Evolutionary conservation across 768 basidiomycete genomes (phyloP), one percentile per base, ranked within the genome.

Genomic region (Tylopilus felleus): DNA sequence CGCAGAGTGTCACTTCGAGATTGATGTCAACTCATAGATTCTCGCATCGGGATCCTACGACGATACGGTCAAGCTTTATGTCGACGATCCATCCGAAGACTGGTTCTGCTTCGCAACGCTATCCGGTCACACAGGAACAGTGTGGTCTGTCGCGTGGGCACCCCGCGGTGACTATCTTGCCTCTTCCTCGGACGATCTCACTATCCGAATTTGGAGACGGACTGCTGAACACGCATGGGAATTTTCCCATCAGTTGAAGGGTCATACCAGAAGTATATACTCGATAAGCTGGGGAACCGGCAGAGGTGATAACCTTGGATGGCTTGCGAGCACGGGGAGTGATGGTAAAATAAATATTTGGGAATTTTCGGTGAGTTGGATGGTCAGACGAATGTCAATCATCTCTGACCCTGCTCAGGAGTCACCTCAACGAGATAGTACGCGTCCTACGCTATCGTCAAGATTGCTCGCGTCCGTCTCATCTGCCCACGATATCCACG

Each of bases 31-130:
- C 45, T 50, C 28, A 64, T 71, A 96, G 90, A 92, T 98, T 57
- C 85, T 99, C 51, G 96, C 96, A 25, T 98, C 96, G 2, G 91
- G 85, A 4, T 98, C 96, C 0, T 99, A 98, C 73, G 97, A 99
- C 66, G 95, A 98, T 61, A 93, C 90, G 2, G 88, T 99, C 68
- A 93, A 91, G 56, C 82, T 99, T 27, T 94, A 95, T 71, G 73
- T 90, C 50, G 94, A 98, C 63, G 95, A 98, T 67, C 93, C 93
- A 0, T 83, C 83, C 25, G 92, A 96, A 57, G 97, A 99, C 68
- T 98, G 97, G 93, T 90, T 81, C 62, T 88, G 86, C 64, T 88
- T 93, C 58, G 69, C 83, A 53, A 95, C 93, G 1, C 77, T 98
- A 4, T 78, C 79, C 0, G 91, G 90, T 9, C 93, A 97, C 63